Evolutionary conservation across 257 asterid genomes (phyloP).

Genomic region (Przewalskia tangutica): DNA sequence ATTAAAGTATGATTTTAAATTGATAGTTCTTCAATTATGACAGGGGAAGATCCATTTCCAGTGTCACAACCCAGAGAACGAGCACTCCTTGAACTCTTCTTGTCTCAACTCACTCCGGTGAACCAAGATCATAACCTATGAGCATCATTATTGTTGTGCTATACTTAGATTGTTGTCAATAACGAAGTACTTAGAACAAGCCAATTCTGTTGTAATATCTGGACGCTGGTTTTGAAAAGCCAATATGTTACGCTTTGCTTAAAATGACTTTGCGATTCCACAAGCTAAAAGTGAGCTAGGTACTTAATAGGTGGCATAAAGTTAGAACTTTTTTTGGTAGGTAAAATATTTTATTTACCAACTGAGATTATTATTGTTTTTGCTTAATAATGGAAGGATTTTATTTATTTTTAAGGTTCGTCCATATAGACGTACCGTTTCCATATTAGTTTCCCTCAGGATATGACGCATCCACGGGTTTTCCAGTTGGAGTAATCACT

Average conservation of each 20-base stretch:
- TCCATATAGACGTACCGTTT: too few species aligned
- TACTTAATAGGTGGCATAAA: too few species aligned
- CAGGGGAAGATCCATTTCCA: constrained; percentile 45
- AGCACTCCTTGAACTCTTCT: constrained; percentile 53
- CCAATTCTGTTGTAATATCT: too few species aligned
- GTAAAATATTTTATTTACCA: not conserved
- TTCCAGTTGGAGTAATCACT: too few species aligned
- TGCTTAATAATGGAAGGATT: too few species aligned
- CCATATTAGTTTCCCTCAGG: too few species aligned
- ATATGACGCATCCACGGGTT: too few species aligned
- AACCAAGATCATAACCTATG: constrained; percentile 26
- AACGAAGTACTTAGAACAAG: not conserved
- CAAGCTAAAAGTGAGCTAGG: not conserved
- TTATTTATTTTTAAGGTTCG: too few species aligned
- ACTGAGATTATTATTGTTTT: not conserved
- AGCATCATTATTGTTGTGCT: not conserved
- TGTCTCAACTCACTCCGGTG: constrained; percentile 55
- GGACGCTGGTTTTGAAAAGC: too few species aligned
- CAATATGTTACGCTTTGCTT: not conserved
- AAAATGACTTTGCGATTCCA: not conserved
- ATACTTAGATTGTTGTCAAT: not conserved
- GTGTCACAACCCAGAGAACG: constrained; percentile 52
- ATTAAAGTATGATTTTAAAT: not conserved
- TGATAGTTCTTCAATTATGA: not conserved
- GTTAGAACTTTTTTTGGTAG: not conserved